Conservation (phyloP, 2,329 filamentous ascomycete genomes). For the Aspergillus japonicus region DNA sequence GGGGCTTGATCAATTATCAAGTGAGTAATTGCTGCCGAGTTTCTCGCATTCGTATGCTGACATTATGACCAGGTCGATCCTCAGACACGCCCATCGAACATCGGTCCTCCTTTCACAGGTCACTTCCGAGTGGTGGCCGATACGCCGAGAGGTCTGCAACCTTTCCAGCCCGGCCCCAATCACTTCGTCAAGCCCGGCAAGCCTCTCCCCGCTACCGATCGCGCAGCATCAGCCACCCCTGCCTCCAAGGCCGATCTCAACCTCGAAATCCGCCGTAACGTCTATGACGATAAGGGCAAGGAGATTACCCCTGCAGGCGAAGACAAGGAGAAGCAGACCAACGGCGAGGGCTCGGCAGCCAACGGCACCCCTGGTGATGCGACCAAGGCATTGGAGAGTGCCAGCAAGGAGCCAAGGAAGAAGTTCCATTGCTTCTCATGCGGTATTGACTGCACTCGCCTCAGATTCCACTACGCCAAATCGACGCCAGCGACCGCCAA, state of each 20-base stretch:
- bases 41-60: slow-evolving; percentile 1
- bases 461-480: slow-evolving; percentile 70
- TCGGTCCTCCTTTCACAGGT: slow-evolving; percentile 93
- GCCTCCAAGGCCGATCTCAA: slow-evolving; percentile 78
- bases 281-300: slow-evolving; percentile 90
- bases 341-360: slow-evolving; percentile 71
- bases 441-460: slow-evolving; percentile 79
- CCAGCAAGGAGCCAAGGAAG: slow-evolving; percentile 63
- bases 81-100: slow-evolving; percentile 89
- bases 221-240: slow-evolving; percentile 63
- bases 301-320: slow-evolving; percentile 70
- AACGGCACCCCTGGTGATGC: slow-evolving; percentile 59
- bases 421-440: slow-evolving; percentile 83
- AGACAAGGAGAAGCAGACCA: slow-evolving; percentile 63
- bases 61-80: slow-evolving; percentile 73
- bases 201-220: slow-evolving; percentile 67
- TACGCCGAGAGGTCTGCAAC: slow-evolving; percentile 89
- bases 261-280: slow-evolving; percentile 89
- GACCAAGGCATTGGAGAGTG: slow-evolving; percentile 62
- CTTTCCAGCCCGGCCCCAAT: slow-evolving; percentile 87
- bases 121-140: slow-evolving; percentile 97
- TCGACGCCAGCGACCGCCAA: slow-evolving; percentile 55
- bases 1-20: slow-evolving; percentile 99
- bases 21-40: slow-evolving; percentile 51
- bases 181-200: slow-evolving; percentile 64